Conservation (phyloP, 2,329 filamentous ascomycete genomes). For the Cercospora sojina region DNA sequence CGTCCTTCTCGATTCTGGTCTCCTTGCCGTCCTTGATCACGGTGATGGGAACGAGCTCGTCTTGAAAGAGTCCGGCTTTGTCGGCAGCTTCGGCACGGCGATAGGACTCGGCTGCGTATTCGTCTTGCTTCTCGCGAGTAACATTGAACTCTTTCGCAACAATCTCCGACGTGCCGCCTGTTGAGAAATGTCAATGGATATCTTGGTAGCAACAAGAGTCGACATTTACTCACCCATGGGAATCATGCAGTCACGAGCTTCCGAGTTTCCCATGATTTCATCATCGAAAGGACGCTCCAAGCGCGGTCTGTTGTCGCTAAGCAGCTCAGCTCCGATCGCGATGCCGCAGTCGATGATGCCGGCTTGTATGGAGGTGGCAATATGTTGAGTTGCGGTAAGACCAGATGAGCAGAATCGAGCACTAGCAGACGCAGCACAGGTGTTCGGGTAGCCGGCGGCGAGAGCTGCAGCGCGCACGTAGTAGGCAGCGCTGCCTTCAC, state of each 20-base stretch:
- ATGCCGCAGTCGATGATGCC: constrained; percentile 72
- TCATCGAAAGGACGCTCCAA: constrained; percentile 76
- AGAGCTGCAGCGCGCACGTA: constrained; percentile 82
- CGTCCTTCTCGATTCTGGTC: constrained; percentile 70
- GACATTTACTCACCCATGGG: constrained; percentile 69
- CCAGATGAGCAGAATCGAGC: constrained; percentile 87
- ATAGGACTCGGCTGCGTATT: constrained; percentile 74
- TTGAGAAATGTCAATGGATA: neutral
- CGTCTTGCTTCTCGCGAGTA: constrained; percentile 72
- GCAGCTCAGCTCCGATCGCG: constrained; percentile 88
- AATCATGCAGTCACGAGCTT: constrained; percentile 85
- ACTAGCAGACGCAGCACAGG: constrained; percentile 71
- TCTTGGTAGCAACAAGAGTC: neutral
- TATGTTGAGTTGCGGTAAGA: constrained; percentile 71
- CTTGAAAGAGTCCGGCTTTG: constrained; percentile 65
- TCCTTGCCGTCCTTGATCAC: constrained; percentile 47
- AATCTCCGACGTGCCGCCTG: constrained; percentile 69
- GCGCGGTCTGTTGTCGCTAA: constrained; percentile 85
- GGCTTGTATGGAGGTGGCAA: constrained; percentile 72
- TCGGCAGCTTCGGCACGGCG: constrained; percentile 68
- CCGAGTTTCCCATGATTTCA: constrained; percentile 64
- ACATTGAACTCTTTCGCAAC: constrained; percentile 75
- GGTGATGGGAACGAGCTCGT: constrained; percentile 75
- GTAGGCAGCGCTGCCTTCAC: constrained; percentile 79
- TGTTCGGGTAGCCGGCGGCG: constrained; percentile 88